Evolutionary conservation across 2,329 filamentous ascomycete species (phyloP).

Genomic region (Phialemoniopsis sp.): DNA sequence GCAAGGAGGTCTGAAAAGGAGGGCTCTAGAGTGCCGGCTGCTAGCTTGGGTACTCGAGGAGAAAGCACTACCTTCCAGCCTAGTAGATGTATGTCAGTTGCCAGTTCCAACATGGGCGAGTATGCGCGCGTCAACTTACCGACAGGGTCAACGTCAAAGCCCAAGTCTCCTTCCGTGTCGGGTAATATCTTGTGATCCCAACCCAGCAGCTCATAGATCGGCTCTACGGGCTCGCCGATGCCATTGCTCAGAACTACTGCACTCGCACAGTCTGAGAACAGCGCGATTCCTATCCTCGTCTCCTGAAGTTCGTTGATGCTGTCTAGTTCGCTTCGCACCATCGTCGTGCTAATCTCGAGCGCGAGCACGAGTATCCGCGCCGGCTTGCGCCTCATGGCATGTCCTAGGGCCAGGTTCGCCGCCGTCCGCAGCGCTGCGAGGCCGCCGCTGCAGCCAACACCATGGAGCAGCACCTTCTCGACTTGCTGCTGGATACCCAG

Average conservation of each 20-base stretch:
- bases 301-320: slow-evolving; percentile 55
- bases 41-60: slow-evolving; percentile 55
- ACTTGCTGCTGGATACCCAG: slow-evolving; percentile 54
- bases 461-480: slow-evolving; percentile 63
- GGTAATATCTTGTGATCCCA: slow-evolving; percentile 63
- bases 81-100: slow-evolving; percentile 10
- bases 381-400: slow-evolving; percentile 51
- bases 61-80: slow-evolving; percentile 66
- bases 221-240: slow-evolving; percentile 38
- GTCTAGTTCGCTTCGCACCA: slow-evolving; percentile 62
- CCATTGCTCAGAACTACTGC: slow-evolving; percentile 62
- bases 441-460: slow-evolving; percentile 63
- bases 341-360: slow-evolving; percentile 56
- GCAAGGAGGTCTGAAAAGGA: slow-evolving; percentile 52
- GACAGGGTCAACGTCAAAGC: slow-evolving; percentile 60
- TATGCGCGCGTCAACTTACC: too few species aligned
- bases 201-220: slow-evolving; percentile 57
- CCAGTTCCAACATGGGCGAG: too few species aligned
- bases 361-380: slow-evolving; percentile 63
- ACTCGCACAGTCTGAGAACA: slow-evolving; percentile 71
- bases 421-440: slow-evolving; percentile 59
- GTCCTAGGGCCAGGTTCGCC: slow-evolving; percentile 62
- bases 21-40: slow-evolving; percentile 44
- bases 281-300: slow-evolving; percentile 58
- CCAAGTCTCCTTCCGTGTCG: slow-evolving; percentile 57